Evolutionary conservation across 768 basidiomycete genomes (phyloP).

Genomic region (Jaapia argillacea): DNA sequence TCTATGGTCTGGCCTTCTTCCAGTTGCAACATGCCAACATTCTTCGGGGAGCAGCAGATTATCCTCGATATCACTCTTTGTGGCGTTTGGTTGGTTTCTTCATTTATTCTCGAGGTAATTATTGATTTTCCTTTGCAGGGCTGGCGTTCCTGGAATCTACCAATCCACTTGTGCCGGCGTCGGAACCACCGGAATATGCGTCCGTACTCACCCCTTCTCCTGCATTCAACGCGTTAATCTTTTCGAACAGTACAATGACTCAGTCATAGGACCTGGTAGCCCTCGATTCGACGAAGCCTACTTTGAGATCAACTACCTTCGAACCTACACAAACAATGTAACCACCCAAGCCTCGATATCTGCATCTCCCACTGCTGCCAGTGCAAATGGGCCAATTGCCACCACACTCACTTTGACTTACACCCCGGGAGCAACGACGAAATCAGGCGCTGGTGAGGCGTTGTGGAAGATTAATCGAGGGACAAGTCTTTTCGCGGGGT

Average conservation of each 20-base stretch:
- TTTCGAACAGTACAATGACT: conserved; percentile 21
- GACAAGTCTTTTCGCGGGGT: no score
- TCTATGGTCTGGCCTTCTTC: conserved; percentile 29
- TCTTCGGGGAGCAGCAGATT: conserved; percentile 53
- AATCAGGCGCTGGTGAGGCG: no score
- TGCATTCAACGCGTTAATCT: conserved; percentile 5
- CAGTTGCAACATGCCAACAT: conserved; percentile 35
- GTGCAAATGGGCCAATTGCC: no score
- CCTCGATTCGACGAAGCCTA: conserved; percentile 25
- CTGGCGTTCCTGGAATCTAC: not conserved
- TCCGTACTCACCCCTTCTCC: conserved; percentile 1
- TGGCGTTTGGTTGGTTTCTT: conserved; percentile 31
- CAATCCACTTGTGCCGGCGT: conserved; percentile 2
- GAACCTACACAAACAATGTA: conserved; percentile 21
- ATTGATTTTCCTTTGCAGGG: conserved; percentile 10
- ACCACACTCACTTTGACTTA: no score
- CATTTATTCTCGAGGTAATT: conserved; percentile 7
- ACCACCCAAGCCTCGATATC: conserved; percentile 5
- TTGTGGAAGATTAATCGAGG: no score
- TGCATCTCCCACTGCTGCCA: not conserved
- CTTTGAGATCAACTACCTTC: conserved; percentile 32
- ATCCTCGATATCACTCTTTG: conserved; percentile 72
- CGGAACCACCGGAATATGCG: conserved; percentile 10
- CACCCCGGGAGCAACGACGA: no score
- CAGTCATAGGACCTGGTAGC: conserved; percentile 21